Base-by-base conservation (phyloP, 192 early-diverging fungal genomes). In the Phlyctochytrium arcticum region DNA sequence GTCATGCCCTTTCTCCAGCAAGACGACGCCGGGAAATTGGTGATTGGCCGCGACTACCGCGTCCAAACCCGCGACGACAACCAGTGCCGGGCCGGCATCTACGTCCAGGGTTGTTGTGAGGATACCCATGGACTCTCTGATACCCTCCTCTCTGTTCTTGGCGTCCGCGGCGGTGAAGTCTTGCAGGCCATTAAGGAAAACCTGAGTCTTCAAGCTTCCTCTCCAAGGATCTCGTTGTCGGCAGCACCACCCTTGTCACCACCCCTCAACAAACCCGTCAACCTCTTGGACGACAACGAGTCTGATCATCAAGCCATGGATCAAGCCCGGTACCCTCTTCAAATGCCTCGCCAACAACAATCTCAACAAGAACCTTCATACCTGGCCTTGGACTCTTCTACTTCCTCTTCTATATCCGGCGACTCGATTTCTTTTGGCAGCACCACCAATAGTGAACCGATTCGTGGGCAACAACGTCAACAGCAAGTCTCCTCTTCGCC, bases 111-210 rank as follows among this genome's bases (percentile, higher is more conserved):
- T 21, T 68, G 66, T 53, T 61, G 57, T 37, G 66, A 68, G 23
- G 15, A 64, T 5, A 70, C 68, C 9, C 68, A 70, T 54, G 68
- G 68, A 12, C 42, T 70, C 8, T 21, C 19, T 23, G 68, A 70
- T 37, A 70, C 68, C 9, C 31, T 70, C 23, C 48, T 65, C 12
- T 50, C 64, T 3, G 55, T 54, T 15, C 30, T 68, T 3, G 48
- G 35, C 0, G 67, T 66, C 33, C 46, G 61, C 15, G 61, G 61
- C 30, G 61, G 48, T 19, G 61, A 62, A 29, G 49, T 62, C 15
- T 15, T 53, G 15, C 15, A 51, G 2, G 19, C 46, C 12, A 49
- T 62, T 23, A 15, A 37, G 29, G 21, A 9, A 12, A 21, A 60
- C 39, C 35, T 60, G n/a, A n/a, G n/a, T n/a, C n/a, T n/a, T n/a